Conservation (phyloP, 331 rosid genomes). For the Malus hybrid region DNA sequence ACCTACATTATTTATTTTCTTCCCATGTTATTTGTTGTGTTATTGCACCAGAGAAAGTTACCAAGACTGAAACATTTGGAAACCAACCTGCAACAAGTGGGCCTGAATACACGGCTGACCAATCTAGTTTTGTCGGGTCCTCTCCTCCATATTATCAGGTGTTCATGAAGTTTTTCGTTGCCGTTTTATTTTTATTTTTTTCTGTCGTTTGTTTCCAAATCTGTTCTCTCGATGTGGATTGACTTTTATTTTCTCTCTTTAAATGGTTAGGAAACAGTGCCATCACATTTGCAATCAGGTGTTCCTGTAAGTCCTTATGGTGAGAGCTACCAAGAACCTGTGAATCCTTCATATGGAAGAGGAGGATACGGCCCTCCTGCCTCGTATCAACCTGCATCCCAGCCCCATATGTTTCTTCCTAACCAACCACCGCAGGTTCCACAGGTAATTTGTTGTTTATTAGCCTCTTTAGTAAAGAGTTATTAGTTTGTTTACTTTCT, state of each 20-base stretch:
- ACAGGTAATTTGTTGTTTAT: conserved; percentile 36
- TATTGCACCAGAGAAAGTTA: conserved; percentile 43
- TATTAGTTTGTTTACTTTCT: not conserved
- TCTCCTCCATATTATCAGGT: conserved; percentile 61
- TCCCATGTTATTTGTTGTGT: not conserved
- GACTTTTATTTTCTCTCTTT: not conserved
- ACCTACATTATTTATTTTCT: not conserved
- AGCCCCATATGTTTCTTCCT: conserved; percentile 65
- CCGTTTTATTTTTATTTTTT: not conserved
- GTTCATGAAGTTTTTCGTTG: conserved; percentile 12
- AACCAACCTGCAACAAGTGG: conserved; percentile 42
- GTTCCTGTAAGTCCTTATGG: conserved; percentile 48
- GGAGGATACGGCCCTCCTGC: conserved; percentile 46
- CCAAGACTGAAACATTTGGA: conserved; percentile 32
- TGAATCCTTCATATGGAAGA: conserved; percentile 36
- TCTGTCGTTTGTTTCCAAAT: not conserved
- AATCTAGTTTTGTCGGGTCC: conserved; percentile 29
- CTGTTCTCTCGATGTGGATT: not conserved
- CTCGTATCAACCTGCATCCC: conserved; percentile 51
- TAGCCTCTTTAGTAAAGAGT: not conserved
- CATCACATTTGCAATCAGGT: conserved; percentile 44
- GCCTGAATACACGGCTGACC: conserved; percentile 38
- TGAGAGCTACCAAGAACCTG: conserved; percentile 48
- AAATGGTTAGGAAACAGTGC: conserved; percentile 25
- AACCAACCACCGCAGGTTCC: conserved; percentile 51